A percentile compares a stretch with the other conserved stretches of the same genome.
These are phyloP conservation scores for Tagetes patula DNA, from an alignment of 129 eudicot species.

Conservation along the genomic window DNA sequence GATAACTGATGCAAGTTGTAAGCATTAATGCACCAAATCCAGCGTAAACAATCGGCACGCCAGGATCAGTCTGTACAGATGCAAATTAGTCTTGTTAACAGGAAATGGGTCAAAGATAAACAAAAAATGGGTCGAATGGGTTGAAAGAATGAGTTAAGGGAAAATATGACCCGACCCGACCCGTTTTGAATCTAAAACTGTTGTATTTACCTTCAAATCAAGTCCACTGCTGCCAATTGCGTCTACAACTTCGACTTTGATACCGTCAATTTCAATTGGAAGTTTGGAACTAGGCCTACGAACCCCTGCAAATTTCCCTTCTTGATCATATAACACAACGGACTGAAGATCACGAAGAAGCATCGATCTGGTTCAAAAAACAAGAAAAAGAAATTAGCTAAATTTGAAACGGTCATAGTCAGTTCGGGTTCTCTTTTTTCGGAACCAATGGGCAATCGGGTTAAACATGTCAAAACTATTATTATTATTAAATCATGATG, in stretches of 20 bases:
- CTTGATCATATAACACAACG: conserved; percentile 82
- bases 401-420: background rate
- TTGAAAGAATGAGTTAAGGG: background rate
- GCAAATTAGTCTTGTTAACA: conserved; percentile 15
- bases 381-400: conserved; percentile 3
- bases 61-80: conserved; percentile 81
- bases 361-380: conserved; percentile 70
- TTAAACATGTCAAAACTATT: background rate
- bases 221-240: conserved; percentile 99
- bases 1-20: conserved; percentile 89
- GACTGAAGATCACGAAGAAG: conserved; percentile 98
- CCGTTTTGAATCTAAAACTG: conserved; percentile 8
- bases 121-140: background rate
- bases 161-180: background rate
- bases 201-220: conserved; percentile 68
- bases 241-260: conserved; percentile 71
- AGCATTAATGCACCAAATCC: conserved; percentile 98
- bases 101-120: background rate
- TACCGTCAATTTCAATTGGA: conserved; percentile 86
- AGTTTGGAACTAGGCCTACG: conserved; percentile 88
- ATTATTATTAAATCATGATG: background rate
- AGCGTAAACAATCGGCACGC: conserved; percentile 93
- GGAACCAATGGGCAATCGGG: background rate
- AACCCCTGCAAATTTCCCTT: conserved; percentile 92
- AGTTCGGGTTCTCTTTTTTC: no score